Evolutionary conservation across 495 filamentous ascomycete genomes (phyloP).

Genomic region (Cairneyella variabilis): DNA sequence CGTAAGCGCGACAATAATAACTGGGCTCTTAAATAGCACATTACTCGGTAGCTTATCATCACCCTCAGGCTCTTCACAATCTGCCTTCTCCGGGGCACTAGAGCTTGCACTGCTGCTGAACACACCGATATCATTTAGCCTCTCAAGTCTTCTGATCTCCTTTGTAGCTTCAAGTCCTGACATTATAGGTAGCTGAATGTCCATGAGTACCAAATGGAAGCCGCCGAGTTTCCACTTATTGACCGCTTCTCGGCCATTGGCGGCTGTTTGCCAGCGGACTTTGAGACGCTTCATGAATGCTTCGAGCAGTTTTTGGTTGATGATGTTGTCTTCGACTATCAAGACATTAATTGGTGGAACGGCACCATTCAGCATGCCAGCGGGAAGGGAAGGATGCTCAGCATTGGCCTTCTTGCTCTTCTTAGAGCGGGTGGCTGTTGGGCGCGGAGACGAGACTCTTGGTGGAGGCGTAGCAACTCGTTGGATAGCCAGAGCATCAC

Average conservation of each 20-base stretch:
- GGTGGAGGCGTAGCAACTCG: constrained; percentile 53
- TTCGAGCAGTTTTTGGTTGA: constrained; percentile 89
- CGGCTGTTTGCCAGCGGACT: constrained; percentile 95
- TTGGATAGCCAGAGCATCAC: constrained; percentile 28
- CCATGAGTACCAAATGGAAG: constrained; percentile 98
- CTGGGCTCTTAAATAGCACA: constrained; percentile 85
- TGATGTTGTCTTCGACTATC: constrained; percentile 97
- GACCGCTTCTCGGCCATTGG: constrained; percentile 90
- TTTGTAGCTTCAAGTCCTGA: constrained; percentile 94
- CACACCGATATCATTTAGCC: constrained; percentile 85
- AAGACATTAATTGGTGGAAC: constrained; percentile 97
- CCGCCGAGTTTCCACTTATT: constrained; percentile 89
- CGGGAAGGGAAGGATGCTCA: constrained; percentile 47
- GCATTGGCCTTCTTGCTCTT: constrained; percentile 44
- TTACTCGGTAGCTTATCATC: constrained; percentile 67
- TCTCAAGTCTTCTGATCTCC: constrained; percentile 87
- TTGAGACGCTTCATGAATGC: constrained; percentile 96
- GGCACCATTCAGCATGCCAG: constrained; percentile 72
- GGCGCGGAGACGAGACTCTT: constrained; percentile 56
- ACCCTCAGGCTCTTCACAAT: constrained; percentile 37
- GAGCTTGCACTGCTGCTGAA: constrained; percentile 52
- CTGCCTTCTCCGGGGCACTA: constrained; percentile 34
- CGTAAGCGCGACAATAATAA: constrained; percentile 96
- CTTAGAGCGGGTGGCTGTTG: constrained; percentile 38
- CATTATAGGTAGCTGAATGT: constrained; percentile 98